Base-by-base conservation (phyloP, 495 filamentous ascomycete genomes). In the Talaromyces liani region DNA sequence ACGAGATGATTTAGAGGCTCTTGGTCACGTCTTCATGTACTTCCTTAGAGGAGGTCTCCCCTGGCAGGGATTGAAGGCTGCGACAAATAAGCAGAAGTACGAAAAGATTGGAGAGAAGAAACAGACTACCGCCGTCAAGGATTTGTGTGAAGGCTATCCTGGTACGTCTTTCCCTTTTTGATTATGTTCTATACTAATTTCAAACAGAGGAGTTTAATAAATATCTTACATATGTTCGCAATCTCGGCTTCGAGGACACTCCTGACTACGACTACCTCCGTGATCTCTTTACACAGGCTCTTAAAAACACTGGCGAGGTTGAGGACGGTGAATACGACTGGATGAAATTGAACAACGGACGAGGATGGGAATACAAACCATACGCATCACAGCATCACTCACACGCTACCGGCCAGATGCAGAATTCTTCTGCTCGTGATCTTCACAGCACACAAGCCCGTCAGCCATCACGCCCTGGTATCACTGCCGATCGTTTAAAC, bases 71-170 rank as follows among this genome's bases (percentile, higher is more conserved):
- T 80, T 99, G 70, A 98, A 98, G 80, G 94, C 94, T 73, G 95
- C 95, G 18, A 99, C 94, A 64, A 99, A 99, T 81, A 99, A 99
- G 85, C 94, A 99, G 73, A 99, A 99, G 79, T 99, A 99, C 68
- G 94, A 99, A 78, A 98, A 98, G 81, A 99, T 99, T 75, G 94
- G 94, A 33, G 95, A 99, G 79, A 98, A 98, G 89, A 99, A 99
- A 79, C 94, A 98, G 79, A 96, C 93, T 0, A 98, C 94, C 25
- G 84, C 85, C 0, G 93, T 99, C 82, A 95, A 96, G 76, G 95
- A 99, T 69, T 86, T 99, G 4, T 98, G 94, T 70, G 93, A 97
- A 63, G 89, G 91, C 57, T 98, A 93, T 79, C 94, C 94, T 68
- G 87, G 87, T 90, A 82, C 36, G 31, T 41, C 16, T 45, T 58